Base-by-base conservation (phyloP, 1,284 basidiomycete genomes). In the Apiotrichum siamense region DNA sequence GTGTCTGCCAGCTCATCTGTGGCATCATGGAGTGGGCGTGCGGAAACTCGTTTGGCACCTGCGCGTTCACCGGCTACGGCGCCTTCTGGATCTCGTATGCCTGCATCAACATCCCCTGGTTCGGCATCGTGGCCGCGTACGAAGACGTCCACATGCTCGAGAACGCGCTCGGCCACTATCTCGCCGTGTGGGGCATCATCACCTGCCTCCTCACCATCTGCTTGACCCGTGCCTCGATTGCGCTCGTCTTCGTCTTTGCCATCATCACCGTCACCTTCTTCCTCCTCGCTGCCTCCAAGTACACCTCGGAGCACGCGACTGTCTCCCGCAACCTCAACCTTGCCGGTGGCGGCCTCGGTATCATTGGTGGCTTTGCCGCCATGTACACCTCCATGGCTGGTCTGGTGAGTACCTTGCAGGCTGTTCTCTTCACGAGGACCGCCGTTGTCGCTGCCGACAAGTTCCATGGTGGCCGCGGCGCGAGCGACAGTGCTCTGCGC, bases 51-150 rank as follows among this genome's bases (percentile, higher is more conserved):
- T 81, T 81, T 57, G 79, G 76, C 48, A 57, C 75, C 15, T 76
- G 79, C 79, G 91, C 87, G 0, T 90, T 91, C 77, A 77, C 83
- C 0, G 83, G 83, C 2, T 91, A 86, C 62, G 88, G 87, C 52
- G 84, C 81, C 2, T 54, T 87, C 86, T 18, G 76, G 77, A 38
- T 80, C 78, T 61, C 60, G 4, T 70, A 36, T n/a, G 40, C 47
- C 42, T 11, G n/a, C 23, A 48, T 49, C 23, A 29, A 69, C 57
- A 65, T 67, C 45, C 72, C 71, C 21, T 64, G 65, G 60, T 73
- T 77, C 47, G 67, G 82, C 6, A 78, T 92, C 53, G 39, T 71
- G 12, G 68, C 47, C 3, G 69, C 73, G 0, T 75, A 76, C 50
- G 61, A 65, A 6, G 48, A 24, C 23, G 61, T 66, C 4, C 50